Base-by-base conservation (phyloP, 768 basidiomycete species). In the Suillus luteus region DNA sequence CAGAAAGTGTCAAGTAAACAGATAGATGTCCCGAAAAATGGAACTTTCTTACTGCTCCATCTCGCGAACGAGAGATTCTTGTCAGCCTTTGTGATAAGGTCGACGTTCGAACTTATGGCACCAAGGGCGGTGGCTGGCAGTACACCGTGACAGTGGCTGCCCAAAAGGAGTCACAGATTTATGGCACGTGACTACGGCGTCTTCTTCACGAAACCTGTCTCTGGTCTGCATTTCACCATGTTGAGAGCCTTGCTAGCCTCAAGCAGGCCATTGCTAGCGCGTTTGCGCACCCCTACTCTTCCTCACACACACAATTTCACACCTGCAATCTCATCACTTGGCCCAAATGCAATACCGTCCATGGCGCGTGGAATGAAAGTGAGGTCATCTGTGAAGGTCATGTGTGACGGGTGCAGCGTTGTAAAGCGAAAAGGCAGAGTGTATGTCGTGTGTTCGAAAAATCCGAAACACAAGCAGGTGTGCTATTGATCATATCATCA, bases 381-480 rank as follows among this genome's bases (percentile, higher is more conserved):
- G 64, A 87, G 96, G 66, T 91, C 93, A 27, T 93, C 93, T 4
- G 93, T 99, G 69, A 97, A 96, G 80, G 79, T 86, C 60, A 92
- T 96, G 87, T 99, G 96, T 76, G 94, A 95, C 65, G 93, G 95
- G 14, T 99, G 96, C 79, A 87, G 82, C 67, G 80, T 96, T 55
- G 96, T 98, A 41, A 85, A 83, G 76, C 81, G 96, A 70, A 95
- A 97, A 75, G 95, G 95, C 52, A 87, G 90, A 70, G 85, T 98
- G 41, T 97, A 96, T 77, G 88, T 98, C 51, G 85, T 97, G 31
- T 99, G 96, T 76, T 87, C 87, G 19, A 93, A 92, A 74, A 94
- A 99, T 70, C 93, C 96, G 2, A 98, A 96, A 75, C 96, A 99
- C 75, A 98, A 98, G 77, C 96, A 98, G 88, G 96, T 93, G 64